These are phyloP conservation scores for Colletotrichum nymphaeae DNA, from an alignment of 2,329 filamentous ascomycete genomes.

Conservation along the genomic window DNA sequence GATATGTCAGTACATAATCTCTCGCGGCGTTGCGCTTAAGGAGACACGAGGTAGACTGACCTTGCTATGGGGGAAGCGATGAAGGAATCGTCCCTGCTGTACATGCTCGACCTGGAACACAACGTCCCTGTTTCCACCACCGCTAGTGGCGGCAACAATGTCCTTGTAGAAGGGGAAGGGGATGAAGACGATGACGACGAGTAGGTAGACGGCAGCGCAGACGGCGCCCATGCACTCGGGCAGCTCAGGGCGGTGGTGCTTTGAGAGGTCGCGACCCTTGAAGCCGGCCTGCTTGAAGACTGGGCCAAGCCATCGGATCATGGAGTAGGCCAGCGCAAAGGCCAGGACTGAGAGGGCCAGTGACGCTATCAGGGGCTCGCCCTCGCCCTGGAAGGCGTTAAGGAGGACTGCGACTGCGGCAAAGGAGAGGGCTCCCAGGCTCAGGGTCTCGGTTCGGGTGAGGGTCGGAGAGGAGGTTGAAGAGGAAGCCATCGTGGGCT, in stretches of 20 bases:
- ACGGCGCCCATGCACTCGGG: slow-evolving; percentile 97
- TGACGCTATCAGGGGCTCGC: slow-evolving; percentile 89
- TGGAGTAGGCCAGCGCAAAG: slow-evolving; percentile 83
- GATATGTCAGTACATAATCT: not conserved
- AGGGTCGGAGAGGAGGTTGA: slow-evolving; percentile 53
- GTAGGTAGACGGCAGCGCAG: slow-evolving; percentile 90
- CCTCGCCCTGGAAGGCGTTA: slow-evolving; percentile 86
- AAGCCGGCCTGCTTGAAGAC: slow-evolving; percentile 90
- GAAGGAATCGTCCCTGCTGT: slow-evolving; percentile 85
- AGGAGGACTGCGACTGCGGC: slow-evolving; percentile 79
- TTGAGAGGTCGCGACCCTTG: slow-evolving; percentile 90
- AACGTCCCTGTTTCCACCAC: slow-evolving; percentile 90
- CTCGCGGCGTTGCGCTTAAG: not conserved
- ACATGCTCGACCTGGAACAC: slow-evolving; percentile 79
- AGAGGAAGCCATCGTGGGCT: slow-evolving; percentile 43
- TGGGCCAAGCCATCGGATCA: slow-evolving; percentile 93
- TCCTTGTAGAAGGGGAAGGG: slow-evolving; percentile 99
- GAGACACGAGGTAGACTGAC: slow-evolving; percentile 53
- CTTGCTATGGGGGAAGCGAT: slow-evolving; percentile 95
- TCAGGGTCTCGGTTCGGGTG: slow-evolving; percentile 63
- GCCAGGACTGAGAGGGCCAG: slow-evolving; percentile 87
- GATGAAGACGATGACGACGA: slow-evolving; percentile 90
- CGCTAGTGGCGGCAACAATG: slow-evolving; percentile 93
- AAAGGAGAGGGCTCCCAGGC: slow-evolving; percentile 71
- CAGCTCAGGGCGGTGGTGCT: slow-evolving; percentile 75